phyloP scores from a whole-genome alignment of 768 basidiomycete genomes.

The Lentinus tigrinus region DNA sequence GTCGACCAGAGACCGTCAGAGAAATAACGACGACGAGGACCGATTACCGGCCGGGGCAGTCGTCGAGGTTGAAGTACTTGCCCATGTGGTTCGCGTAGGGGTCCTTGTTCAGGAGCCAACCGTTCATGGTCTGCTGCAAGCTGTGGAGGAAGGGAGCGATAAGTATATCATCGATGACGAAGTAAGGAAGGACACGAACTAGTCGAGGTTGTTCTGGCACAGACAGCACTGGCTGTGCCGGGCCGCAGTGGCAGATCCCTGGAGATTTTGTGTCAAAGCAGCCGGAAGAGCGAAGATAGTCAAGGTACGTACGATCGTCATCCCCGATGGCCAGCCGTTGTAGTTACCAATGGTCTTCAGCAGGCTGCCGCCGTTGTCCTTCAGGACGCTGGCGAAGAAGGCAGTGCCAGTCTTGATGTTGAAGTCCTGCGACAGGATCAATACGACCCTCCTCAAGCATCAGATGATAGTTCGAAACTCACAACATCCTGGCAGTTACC shows the following conservation, averaged over 20 bases:
- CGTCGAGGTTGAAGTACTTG: slow-evolving; percentile 64
- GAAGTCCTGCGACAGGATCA: slow-evolving; percentile 46
- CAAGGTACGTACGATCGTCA: slow-evolving; percentile 54
- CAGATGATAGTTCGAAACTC: slow-evolving; percentile 6
- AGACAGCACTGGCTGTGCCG: slow-evolving; percentile 52
- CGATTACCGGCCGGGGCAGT: slow-evolving; percentile 24
- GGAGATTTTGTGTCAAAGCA: not conserved
- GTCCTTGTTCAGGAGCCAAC: slow-evolving; percentile 64
- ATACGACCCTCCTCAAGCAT: not conserved
- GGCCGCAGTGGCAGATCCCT: slow-evolving; percentile 61
- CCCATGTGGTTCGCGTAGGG: slow-evolving; percentile 54
- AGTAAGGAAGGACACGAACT: slow-evolving; percentile 45
- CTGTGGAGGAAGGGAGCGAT: slow-evolving; percentile 33
- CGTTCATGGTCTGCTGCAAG: slow-evolving; percentile 69
- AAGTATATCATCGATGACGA: not conserved
- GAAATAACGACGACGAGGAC: not conserved
- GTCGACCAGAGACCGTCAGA: not conserved
- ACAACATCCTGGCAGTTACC: slow-evolving; percentile 43
- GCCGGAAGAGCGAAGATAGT: not conserved
- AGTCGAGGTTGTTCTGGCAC: slow-evolving; percentile 86
- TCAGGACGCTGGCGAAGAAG: slow-evolving; percentile 56
- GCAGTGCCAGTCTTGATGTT: slow-evolving; percentile 69
- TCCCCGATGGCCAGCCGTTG: slow-evolving; percentile 64
- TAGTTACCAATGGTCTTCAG: slow-evolving; percentile 65
- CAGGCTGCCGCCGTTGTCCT: slow-evolving; percentile 49